These are phyloP conservation scores for Saitozyma sp. DNA, from an alignment of 768 basidiomycete species.

Conservation along the genomic window DNA sequence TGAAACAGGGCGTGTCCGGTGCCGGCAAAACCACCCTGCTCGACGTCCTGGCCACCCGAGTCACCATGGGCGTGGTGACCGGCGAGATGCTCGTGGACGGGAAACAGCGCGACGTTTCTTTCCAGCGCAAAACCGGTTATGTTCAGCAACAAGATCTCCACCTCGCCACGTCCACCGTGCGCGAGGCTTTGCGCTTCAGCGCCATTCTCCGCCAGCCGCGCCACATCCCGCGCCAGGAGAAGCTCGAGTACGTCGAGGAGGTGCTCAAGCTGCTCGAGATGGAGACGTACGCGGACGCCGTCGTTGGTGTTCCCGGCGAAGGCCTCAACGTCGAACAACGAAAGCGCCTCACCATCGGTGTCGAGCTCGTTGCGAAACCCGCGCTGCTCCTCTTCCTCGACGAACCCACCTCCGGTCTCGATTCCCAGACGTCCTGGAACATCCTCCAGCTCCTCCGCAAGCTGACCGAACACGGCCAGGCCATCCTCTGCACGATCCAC, in stretches of 20 bases:
- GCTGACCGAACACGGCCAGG: slow-evolving; percentile 55
- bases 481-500: slow-evolving; percentile 56
- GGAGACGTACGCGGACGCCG: slow-evolving; percentile 48
- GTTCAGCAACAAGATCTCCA: slow-evolving; percentile 55
- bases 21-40: slow-evolving; percentile 53
- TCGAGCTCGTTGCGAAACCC: slow-evolving; percentile 55
- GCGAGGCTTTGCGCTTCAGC: slow-evolving; percentile 55
- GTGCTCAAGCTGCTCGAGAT: slow-evolving; percentile 55
- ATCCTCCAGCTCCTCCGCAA: slow-evolving; percentile 61
- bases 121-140: slow-evolving; percentile 57
- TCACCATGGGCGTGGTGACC: slow-evolving; percentile 56
- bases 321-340: slow-evolving; percentile 48
- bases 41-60: slow-evolving; percentile 50
- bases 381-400: slow-evolving; percentile 58
- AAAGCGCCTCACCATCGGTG: slow-evolving; percentile 50
- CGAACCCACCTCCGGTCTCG: slow-evolving; percentile 58
- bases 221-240: slow-evolving; percentile 50
- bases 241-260: slow-evolving; percentile 55
- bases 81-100: slow-evolving; percentile 57
- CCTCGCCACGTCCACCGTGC: slow-evolving; percentile 53
- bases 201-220: slow-evolving; percentile 55
- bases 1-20: slow-evolving; percentile 57
- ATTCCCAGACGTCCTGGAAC: slow-evolving; percentile 83
- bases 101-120: slow-evolving; percentile 52
- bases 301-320: slow-evolving; percentile 52